phyloP scores from a whole-genome alignment of 1,284 basidiomycete species.

The Trichosporon asahii region DNA sequence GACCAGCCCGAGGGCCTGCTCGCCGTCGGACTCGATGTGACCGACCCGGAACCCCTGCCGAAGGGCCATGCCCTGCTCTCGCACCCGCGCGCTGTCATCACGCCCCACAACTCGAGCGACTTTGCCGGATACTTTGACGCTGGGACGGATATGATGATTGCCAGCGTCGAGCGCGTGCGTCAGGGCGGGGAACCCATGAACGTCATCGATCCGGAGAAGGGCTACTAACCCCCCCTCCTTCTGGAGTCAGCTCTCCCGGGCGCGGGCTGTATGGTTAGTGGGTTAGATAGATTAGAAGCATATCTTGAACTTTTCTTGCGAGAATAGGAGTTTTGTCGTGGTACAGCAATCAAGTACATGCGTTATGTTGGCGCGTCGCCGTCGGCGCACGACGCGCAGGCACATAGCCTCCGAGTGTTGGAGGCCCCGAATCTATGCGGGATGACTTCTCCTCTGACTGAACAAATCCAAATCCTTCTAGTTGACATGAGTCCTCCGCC shows the following conservation, averaged over 20 bases:
- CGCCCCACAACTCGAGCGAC: slow-evolving; percentile 45
- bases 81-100: slow-evolving; percentile 46
- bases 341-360: slow-evolving; percentile 11
- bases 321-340: background rate
- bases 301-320: background rate
- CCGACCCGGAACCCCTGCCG: slow-evolving; percentile 51
- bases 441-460: background rate
- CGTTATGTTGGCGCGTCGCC: background rate
- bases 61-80: slow-evolving; percentile 43
- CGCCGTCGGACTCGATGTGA: slow-evolving; percentile 49
- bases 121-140: slow-evolving; percentile 41
- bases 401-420: background rate
- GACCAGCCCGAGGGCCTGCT: slow-evolving; percentile 28
- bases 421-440: background rate
- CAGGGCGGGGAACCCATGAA: slow-evolving; percentile 42
- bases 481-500: background rate
- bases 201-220: slow-evolving; percentile 44
- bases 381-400: background rate
- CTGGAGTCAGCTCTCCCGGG: background rate
- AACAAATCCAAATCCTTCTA: background rate
- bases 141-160: slow-evolving; percentile 47
- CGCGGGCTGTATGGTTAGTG: background rate
- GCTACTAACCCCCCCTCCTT: slow-evolving; percentile 33
- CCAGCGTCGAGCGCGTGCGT: slow-evolving; percentile 45
- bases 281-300: background rate